These are phyloP conservation scores for Apiospora kogelbergensis DNA, from an alignment of 2,329 filamentous ascomycete species.

Conservation along the genomic window DNA sequence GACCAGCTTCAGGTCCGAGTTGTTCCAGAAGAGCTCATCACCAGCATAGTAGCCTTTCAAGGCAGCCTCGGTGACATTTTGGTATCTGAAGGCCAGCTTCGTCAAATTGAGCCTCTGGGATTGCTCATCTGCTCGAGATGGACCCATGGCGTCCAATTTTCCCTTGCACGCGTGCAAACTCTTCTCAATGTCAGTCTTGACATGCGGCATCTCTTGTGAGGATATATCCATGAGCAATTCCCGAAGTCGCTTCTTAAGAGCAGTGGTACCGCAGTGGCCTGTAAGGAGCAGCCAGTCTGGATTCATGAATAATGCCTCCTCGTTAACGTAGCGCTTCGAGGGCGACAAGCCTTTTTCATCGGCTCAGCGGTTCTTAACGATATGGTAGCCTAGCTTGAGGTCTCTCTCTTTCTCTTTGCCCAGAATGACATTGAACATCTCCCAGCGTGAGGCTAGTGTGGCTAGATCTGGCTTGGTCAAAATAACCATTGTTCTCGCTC, in stretches of 20 bases:
- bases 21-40: slow-evolving; percentile 27
- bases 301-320: slow-evolving; percentile 34
- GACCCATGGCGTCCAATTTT: slow-evolving; percentile 30
- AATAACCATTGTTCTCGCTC: slow-evolving; percentile 44
- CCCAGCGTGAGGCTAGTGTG: no score
- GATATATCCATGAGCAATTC: slow-evolving; percentile 36
- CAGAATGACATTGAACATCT: slow-evolving; percentile 34
- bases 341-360: slow-evolving; percentile 35
- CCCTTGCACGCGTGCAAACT: slow-evolving; percentile 16
- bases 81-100: slow-evolving; percentile 29
- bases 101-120: slow-evolving; percentile 37
- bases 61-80: slow-evolving; percentile 26
- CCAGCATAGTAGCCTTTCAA: slow-evolving; percentile 37
- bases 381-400: slow-evolving; percentile 43
- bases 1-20: slow-evolving; percentile 33
- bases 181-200: slow-evolving; percentile 30
- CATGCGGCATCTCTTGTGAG: slow-evolving; percentile 31
- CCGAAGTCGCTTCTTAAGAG: slow-evolving; percentile 31
- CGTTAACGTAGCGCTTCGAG: slow-evolving; percentile 24
- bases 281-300: slow-evolving; percentile 31
- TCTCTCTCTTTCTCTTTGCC: slow-evolving; percentile 36
- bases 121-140: slow-evolving; percentile 24
- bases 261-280: slow-evolving; percentile 29
- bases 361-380: slow-evolving; percentile 43
- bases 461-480: slow-evolving; percentile 62